Conservation (phyloP, 169 alveolate species). For the Eimeria acervulina region DNA sequence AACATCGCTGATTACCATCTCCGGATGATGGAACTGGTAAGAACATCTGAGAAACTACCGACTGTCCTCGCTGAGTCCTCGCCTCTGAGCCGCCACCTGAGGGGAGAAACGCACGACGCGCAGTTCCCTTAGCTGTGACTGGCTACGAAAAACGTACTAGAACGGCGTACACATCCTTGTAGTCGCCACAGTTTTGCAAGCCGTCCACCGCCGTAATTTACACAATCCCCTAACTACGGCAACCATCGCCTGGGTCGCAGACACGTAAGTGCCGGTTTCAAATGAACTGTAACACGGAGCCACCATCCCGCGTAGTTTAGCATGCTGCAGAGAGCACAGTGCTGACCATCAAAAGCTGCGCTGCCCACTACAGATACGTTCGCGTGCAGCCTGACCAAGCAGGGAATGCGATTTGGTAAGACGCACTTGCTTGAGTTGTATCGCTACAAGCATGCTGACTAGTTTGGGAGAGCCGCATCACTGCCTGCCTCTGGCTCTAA, state of each 20-base stretch:
- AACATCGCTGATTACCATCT: constrained; percentile 16
- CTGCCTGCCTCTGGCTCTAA: neutral
- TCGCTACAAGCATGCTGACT: neutral
- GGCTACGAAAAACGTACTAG: neutral
- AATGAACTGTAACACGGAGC: neutral
- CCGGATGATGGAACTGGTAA: constrained; percentile 50
- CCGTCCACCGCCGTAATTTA: neutral
- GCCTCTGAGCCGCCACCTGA: constrained; percentile 19
- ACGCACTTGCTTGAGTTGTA: constrained; percentile 6
- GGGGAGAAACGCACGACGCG: neutral
- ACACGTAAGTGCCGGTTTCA: neutral
- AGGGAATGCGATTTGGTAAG: neutral
- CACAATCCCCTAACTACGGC: neutral
- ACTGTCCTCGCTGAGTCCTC: constrained; percentile 47
- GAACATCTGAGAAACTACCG: constrained; percentile 59
- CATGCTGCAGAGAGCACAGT: neutral
- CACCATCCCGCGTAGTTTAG: neutral
- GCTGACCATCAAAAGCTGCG: neutral
- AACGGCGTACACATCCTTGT: neutral
- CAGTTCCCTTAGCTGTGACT: neutral
- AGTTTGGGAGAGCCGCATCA: neutral
- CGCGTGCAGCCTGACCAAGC: neutral
- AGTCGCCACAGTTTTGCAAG: neutral
- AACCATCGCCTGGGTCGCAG: neutral
- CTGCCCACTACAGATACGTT: neutral